These are phyloP conservation scores for Veloporphyrellus conicus DNA, from an alignment of 1,284 basidiomycete genomes.

Conservation along the genomic window DNA sequence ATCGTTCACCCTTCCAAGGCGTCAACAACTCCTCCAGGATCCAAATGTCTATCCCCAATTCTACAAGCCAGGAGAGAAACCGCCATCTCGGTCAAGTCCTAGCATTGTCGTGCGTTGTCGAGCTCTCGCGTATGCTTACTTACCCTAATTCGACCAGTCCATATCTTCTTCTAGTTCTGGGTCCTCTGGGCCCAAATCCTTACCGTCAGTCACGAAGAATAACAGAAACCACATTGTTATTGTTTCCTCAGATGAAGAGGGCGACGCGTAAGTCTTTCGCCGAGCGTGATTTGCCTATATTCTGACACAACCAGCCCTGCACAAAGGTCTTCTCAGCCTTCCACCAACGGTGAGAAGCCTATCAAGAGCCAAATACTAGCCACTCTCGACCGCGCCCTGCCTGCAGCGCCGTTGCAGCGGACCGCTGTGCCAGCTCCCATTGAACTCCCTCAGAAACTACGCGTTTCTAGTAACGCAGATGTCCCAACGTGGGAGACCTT, in stretches of 20 bases:
- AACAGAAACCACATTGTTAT: conserved; percentile 12
- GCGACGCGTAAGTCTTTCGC: conserved; percentile 11
- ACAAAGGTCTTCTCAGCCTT: background rate
- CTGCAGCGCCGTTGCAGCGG: conserved; percentile 13
- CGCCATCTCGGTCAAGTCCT: conserved; percentile 3
- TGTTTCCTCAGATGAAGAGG: conserved; percentile 32
- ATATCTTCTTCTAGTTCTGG: conserved; percentile 27
- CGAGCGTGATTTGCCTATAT: background rate
- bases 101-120: conserved; percentile 22
- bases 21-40: conserved; percentile 25
- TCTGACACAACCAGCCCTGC: conserved; percentile 13
- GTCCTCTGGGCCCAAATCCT: conserved; percentile 21
- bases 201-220: conserved; percentile 6
- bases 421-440: conserved; percentile 27
- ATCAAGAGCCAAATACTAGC: conserved; percentile 22
- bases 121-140: background rate
- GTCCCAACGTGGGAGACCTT: conserved; percentile 28
- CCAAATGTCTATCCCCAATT: conserved; percentile 32
- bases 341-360: background rate
- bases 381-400: conserved; percentile 24
- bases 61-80: conserved; percentile 21
- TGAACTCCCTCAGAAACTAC: conserved; percentile 25
- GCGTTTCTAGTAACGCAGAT: conserved; percentile 3
- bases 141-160: conserved; percentile 10
- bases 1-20: conserved; percentile 15